These are phyloP conservation scores for Ceratobasidium sp. DNA, from an alignment of 1,284 basidiomycete genomes.

Conservation along the genomic window DNA sequence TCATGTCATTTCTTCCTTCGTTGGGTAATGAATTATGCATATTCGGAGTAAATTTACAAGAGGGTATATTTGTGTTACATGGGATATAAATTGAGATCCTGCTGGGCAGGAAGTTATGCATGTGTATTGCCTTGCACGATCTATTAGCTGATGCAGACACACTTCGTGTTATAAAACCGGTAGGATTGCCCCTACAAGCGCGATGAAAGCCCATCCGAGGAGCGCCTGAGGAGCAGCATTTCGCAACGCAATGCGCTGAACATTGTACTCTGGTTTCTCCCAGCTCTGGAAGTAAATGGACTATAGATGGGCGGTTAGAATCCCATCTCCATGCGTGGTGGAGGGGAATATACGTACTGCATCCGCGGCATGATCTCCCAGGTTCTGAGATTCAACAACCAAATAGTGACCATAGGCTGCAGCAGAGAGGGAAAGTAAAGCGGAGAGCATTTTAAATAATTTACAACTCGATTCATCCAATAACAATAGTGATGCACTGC, in stretches of 20 bases:
- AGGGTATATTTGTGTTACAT: too few species aligned
- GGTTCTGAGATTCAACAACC: not conserved
- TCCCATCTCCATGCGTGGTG: too few species aligned
- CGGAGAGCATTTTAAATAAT: not conserved
- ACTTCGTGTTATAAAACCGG: too few species aligned
- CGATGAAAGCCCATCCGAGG: too few species aligned
- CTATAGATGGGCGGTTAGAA: not conserved
- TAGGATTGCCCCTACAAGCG: too few species aligned
- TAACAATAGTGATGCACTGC: not conserved
- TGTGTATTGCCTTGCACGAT: too few species aligned
- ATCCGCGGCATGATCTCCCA: conserved; percentile 5
- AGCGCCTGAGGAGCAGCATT: conserved; percentile 7
- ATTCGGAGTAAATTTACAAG: too few species aligned
- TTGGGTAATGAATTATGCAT: too few species aligned
- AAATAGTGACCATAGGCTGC: conserved; percentile 4
- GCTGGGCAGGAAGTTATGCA: too few species aligned
- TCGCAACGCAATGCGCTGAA: not conserved
- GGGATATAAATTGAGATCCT: too few species aligned
- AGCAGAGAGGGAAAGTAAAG: not conserved
- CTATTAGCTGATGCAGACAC: too few species aligned
- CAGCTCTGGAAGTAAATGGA: conserved; percentile 4
- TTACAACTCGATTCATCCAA: not conserved
- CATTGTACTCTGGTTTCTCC: not conserved
- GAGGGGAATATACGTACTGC: not conserved
- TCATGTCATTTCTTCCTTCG: too few species aligned